These are phyloP conservation scores for Stropharia rugosoannulata DNA, from an alignment of 768 basidiomycete genomes.

Conservation along the genomic window DNA sequence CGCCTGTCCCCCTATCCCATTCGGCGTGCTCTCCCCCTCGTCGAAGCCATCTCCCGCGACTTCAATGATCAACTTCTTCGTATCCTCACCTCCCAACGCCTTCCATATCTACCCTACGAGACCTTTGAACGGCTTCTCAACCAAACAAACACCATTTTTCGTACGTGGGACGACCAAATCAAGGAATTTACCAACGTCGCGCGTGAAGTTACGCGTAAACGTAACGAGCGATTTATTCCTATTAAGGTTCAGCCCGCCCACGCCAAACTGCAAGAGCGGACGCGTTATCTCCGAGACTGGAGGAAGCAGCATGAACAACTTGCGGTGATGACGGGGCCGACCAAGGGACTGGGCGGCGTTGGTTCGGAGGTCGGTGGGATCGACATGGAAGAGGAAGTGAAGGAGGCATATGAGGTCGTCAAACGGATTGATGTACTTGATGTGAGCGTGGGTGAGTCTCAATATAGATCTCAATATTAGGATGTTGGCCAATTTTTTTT, in stretches of 20 bases:
- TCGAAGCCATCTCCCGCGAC: slow-evolving; percentile 97
- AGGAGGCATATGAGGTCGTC: slow-evolving; percentile 94
- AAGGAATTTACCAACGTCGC: slow-evolving; percentile 93
- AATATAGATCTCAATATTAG: neutral
- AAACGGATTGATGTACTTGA: slow-evolving; percentile 97
- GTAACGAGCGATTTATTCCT: slow-evolving; percentile 91
- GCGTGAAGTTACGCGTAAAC: slow-evolving; percentile 88
- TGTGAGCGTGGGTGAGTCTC: slow-evolving; percentile 76
- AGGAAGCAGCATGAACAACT: slow-evolving; percentile 97
- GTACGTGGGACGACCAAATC: slow-evolving; percentile 86
- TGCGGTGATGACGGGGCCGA: slow-evolving; percentile 95
- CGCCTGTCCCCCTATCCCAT: slow-evolving; percentile 97
- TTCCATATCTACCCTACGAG: slow-evolving; percentile 92
- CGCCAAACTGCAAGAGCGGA: slow-evolving; percentile 85
- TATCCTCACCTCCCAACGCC: slow-evolving; percentile 86
- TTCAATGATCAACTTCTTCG: slow-evolving; percentile 94
- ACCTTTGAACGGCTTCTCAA: slow-evolving; percentile 87
- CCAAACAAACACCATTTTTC: slow-evolving; percentile 76
- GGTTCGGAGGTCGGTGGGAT: slow-evolving; percentile 83
- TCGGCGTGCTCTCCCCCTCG: slow-evolving; percentile 91
- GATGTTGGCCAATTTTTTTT: neutral
- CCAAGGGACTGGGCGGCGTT: slow-evolving; percentile 72
- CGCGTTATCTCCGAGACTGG: slow-evolving; percentile 87
- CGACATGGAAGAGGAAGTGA: slow-evolving; percentile 98
- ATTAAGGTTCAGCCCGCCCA: slow-evolving; percentile 94